Base-by-base conservation (phyloP, 1,284 basidiomycete species). In the Ustilago nuda region DNA sequence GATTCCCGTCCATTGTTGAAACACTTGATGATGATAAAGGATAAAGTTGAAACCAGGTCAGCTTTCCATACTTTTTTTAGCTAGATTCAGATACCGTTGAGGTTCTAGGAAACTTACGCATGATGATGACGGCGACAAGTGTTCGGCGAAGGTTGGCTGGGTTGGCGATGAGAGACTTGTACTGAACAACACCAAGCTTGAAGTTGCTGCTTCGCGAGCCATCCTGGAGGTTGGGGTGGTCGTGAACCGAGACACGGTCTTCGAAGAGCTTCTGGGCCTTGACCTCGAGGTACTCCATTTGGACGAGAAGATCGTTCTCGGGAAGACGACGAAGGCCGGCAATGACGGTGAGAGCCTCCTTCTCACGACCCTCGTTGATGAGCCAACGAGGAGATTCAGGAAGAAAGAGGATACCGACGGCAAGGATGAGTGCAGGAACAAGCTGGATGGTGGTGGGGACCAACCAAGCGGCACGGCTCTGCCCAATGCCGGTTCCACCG, bases 231-330 rank as follows among this genome's bases (percentile, higher is more conserved):
- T 91, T 86, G 6, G 92, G 91, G 87, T 81, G 55, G 56, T 78
- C 81, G 61, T 79, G 72, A 13, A 51, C 66, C n/a, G 66, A 79
- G 35, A 81, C 23, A 33, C 77, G 73, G 53, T 66, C 73, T 53
- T 70, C 61, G 57, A 76, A 74, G 17, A 69, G 66, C 66, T 76
- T 76, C 82, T 94, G 92, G 0, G 92, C 92, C 74, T 91, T 91
- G 86, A 94, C 92, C 82, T 93, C 92, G 89, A 93, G 88, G 87
- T 91, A 93, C 80, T 94, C 93, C 74, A 92, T 91, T 74, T 92
- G 90, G 8, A 94, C 90, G 11, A 91, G 85, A 19, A 92, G 90
- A 27, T 89, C 87, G 59, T 92, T 89, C 8, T 89, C 86, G 2
- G 90, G 88, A 15, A 90, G 86, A 8, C 87, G 82, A 43, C 92